Evolutionary conservation across 495 filamentous ascomycete genomes (phyloP), one percentile per base, ranked within the genome.

Genomic region (Penicillium canescens): DNA sequence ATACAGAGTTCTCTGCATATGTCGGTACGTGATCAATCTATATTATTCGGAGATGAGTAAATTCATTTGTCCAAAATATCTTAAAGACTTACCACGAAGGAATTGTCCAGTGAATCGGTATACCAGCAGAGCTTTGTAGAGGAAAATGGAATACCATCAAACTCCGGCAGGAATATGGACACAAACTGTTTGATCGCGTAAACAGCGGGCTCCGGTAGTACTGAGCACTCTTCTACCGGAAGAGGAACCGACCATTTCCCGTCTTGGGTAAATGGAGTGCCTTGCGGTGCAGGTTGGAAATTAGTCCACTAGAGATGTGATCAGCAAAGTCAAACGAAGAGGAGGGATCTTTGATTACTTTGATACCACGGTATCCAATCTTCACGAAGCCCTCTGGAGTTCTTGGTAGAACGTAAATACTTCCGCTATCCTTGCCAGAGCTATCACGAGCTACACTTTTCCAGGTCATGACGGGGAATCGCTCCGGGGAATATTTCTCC

Each of bases 71-170:
- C 9, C 9, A n/a, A 23, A 3, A 1, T 18, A 6, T 9, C 6
- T 7, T 12, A 16, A 12, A 0, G 23, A 13, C 52, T 55, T 16
- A 59, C 59, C 35, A 60, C 52, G 31, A 63, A 60, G 11, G 48
- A 54, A 44, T 63, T 63, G 26, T 63, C 60, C 18, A 63, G 31
- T 7, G 56, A 59, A 31, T 63, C 60, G 1, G 60, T 63, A 35
- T 63, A 63, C 60, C 60, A 63, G 45, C 60, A 63, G 1, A 63
- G 49, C 24, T 63, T 61, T 10, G 58, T 57, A 14, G 58, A 61
- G 41, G 46, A 49, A 35, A 61, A 61, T 12, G 58, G 58, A 7
- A 45, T 42, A 24, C 23, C 33, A 3, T 43, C 18, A 20, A 61
- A 61, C 18, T 61, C 58, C 0, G 58, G 58, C 13, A 57, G 23